phyloP scores from a whole-genome alignment of 2,329 filamentous ascomycete species.

The Neofusicoccum umdonicola region DNA sequence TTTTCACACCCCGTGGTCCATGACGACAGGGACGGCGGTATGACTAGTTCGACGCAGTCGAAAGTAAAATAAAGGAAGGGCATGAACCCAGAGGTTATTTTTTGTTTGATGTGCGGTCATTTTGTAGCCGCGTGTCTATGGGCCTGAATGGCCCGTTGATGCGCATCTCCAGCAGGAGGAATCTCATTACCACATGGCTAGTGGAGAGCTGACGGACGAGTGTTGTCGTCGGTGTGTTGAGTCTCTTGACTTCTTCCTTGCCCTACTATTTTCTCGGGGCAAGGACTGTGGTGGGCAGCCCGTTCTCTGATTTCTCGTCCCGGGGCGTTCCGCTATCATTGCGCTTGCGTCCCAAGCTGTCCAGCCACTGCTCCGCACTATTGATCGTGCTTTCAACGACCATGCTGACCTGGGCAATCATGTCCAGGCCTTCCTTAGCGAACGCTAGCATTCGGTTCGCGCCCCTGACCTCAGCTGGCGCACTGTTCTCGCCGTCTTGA shows the following conservation, averaged over 20 bases:
- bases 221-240: not conserved
- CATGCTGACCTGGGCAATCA: slow-evolving; percentile 87
- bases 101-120: not conserved
- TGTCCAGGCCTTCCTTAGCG: slow-evolving; percentile 86
- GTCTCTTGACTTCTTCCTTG: not conserved
- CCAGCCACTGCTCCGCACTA: slow-evolving; percentile 89
- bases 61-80: not conserved
- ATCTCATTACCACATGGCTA: not conserved
- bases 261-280: not conserved
- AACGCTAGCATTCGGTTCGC: slow-evolving; percentile 80
- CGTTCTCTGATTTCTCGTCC: slow-evolving; percentile 6
- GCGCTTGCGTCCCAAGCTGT: slow-evolving; percentile 58
- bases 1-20: not conserved
- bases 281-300: not conserved
- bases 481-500: slow-evolving; percentile 20
- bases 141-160: not conserved
- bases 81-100: not conserved
- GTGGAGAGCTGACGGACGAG: not conserved
- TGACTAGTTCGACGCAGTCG: not conserved
- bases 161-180: not conserved
- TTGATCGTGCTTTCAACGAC: slow-evolving; percentile 87
- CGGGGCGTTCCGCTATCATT: not conserved
- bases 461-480: slow-evolving; percentile 48
- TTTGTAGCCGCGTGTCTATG: not conserved
- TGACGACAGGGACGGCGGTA: not conserved